Evolutionary conservation across 129 eudicot species (phyloP).

Genomic region (Flaveria trinervia): DNA sequence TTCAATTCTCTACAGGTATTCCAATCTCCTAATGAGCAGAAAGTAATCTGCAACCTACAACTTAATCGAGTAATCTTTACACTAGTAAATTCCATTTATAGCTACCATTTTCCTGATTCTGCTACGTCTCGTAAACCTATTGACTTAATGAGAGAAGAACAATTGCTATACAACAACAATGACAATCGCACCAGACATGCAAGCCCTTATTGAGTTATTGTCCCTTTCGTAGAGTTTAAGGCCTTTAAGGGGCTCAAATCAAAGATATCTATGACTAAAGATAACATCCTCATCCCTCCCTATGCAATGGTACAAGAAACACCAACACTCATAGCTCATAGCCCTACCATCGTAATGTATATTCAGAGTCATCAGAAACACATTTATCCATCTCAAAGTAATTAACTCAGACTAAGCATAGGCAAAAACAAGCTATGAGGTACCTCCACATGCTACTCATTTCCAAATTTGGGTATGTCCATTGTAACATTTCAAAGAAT

Average conservation of each 20-base stretch:
- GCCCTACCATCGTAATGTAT: constrained; percentile 12
- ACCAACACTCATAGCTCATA: constrained; percentile 11
- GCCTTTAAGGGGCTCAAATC: background rate
- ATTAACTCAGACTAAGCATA: constrained; percentile 11
- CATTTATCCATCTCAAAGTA: constrained; percentile 12
- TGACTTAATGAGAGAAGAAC: constrained; percentile 6
- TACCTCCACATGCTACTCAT: constrained; percentile 22
- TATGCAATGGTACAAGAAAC: background rate
- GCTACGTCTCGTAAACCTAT: background rate
- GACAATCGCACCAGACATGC: background rate
- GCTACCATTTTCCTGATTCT: background rate
- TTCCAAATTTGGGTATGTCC: background rate
- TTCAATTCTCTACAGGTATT: background rate
- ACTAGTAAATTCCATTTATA: background rate
- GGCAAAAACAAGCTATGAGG: constrained; percentile 11
- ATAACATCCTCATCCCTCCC: background rate
- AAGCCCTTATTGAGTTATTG: constrained; percentile 2
- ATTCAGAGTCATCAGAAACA: constrained; percentile 3
- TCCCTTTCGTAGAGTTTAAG: background rate
- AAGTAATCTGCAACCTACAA: constrained; percentile 12
- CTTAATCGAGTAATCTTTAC: constrained; percentile 7
- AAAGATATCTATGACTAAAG: background rate
- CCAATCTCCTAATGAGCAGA: constrained; percentile 1
- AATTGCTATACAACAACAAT: background rate
- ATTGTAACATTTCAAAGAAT: constrained; percentile 5